phyloP scores from a whole-genome alignment of 441 rosid species.

The Erodium texanum region DNA sequence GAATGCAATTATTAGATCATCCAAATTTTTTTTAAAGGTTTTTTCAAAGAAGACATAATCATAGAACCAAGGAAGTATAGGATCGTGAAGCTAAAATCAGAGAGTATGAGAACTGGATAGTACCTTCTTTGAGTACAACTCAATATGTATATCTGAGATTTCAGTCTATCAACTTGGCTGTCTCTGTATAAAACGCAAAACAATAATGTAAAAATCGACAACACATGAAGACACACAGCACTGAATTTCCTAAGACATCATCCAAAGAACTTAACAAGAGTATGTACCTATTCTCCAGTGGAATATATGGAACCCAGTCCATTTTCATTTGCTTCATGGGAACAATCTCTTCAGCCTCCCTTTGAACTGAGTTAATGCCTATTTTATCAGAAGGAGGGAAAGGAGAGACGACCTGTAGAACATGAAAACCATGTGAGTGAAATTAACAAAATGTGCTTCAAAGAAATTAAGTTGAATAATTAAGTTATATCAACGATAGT shows the following conservation, averaged over 20 bases:
- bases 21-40: no score
- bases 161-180: constrained; percentile 64
- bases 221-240: not conserved
- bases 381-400: constrained; percentile 96
- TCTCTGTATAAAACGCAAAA: constrained; percentile 40
- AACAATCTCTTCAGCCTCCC: constrained; percentile 83
- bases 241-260: constrained; percentile 13
- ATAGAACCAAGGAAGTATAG: not conserved
- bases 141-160: constrained; percentile 61
- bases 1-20: no score
- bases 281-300: constrained; percentile 67
- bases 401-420: constrained; percentile 67
- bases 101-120: not conserved
- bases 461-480: not conserved
- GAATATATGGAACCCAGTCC: constrained; percentile 97
- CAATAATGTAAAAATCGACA: constrained; percentile 9
- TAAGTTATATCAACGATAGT: not conserved
- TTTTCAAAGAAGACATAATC: not conserved
- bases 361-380: constrained; percentile 86
- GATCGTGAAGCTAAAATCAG: not conserved
- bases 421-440: constrained; percentile 7
- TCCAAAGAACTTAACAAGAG: constrained; percentile 10
- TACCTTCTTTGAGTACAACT: constrained; percentile 85
- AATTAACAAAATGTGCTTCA: constrained; percentile 3
- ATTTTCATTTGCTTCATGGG: constrained; percentile 97